Base-by-base conservation (phyloP, 805 yeast species). In the Diddensiella santjacobensis region DNA sequence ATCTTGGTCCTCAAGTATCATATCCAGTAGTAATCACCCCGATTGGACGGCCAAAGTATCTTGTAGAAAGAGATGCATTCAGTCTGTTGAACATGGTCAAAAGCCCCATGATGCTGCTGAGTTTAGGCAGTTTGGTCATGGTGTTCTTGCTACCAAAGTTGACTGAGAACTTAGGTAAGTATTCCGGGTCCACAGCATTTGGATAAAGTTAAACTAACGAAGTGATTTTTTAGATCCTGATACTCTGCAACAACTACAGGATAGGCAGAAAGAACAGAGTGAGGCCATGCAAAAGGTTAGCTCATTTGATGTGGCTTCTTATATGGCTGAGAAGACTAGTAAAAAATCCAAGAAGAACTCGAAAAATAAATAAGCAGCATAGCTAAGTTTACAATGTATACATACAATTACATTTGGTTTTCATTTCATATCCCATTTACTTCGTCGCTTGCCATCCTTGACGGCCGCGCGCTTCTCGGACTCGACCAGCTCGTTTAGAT, bases 21-120 rank as follows among this genome's bases (percentile, higher is more conserved):
- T 60, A 57, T 44, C 72, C 72, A 2, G 48, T 69, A 22, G 57
- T 48, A 17, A 40, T 68, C 24, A 50, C 40, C 1, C 61, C 65
- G 2, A 47, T 57, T n/a, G 51, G 52, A 4, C 49, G 62, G 29
- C 57, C 59, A 3, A 48, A 52, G 5, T 68, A 66, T 44, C 41
- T 54, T 11, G 45, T 56, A 26, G 44, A 39, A 17, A 55, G 68
- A 10, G 63, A 62, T 22, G 55, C 53, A 20, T 63, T 63, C 51
- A 61, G 64, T 36, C 40, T 66, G 10, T 39, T 61, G 33, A 49
- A 49, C 24, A 61, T 68, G 56, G 29, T 69, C 53, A 58, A 58
- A 52, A 60, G 60, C 47, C 71, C 71, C 8, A 66, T 66, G 60
- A 66, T 68, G 52, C 50, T 65, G 31, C 49, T 68, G 55, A 55